Evolutionary conservation across 805 yeast genomes (phyloP).

Genomic region (Wickerhamiella allomyrinae): DNA sequence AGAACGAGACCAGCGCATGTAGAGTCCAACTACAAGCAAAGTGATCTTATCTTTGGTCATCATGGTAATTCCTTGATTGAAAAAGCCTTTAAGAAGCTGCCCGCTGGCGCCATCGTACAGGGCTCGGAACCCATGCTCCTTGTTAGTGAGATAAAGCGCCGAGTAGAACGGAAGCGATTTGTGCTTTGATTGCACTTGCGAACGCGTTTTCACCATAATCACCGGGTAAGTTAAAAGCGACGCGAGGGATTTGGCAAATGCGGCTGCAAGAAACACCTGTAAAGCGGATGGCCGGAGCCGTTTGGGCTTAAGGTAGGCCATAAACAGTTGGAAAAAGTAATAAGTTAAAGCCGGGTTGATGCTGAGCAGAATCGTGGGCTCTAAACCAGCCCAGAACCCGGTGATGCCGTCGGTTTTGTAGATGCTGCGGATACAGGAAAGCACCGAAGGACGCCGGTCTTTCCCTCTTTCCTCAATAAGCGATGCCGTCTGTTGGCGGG

Average conservation of each 20-base stretch:
- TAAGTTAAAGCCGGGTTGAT: conserved; percentile 24
- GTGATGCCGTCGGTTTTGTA: conserved; percentile 20
- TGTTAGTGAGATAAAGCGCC: conserved; percentile 32
- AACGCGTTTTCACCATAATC: conserved; percentile 57
- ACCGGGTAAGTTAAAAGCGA: conserved; percentile 60
- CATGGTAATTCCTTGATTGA: conserved; percentile 25
- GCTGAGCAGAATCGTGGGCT: conserved; percentile 20
- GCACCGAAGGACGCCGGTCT: not conserved
- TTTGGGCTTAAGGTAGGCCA: conserved; percentile 15
- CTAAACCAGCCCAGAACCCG: conserved; percentile 25
- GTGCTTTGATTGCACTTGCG: conserved; percentile 35
- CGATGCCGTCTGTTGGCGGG: conserved; percentile 19
- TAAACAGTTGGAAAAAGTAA: conserved; percentile 22
- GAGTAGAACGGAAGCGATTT: conserved; percentile 7
- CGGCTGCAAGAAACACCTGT: conserved; percentile 53
- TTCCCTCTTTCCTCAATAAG: not conserved
- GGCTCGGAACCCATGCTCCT: conserved; percentile 53
- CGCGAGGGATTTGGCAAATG: conserved; percentile 52
- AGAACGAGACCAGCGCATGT: too few species aligned
- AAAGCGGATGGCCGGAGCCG: conserved; percentile 18
- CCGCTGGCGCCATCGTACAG: conserved; percentile 51
- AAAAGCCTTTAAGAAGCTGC: conserved; percentile 24
- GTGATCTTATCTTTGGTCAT: conserved; percentile 27
- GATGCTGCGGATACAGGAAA: conserved; percentile 12
- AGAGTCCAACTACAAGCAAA: conserved; percentile 8